Base-by-base conservation (phyloP, 495 filamentous ascomycete species). In the Patellaria atrata region DNA sequence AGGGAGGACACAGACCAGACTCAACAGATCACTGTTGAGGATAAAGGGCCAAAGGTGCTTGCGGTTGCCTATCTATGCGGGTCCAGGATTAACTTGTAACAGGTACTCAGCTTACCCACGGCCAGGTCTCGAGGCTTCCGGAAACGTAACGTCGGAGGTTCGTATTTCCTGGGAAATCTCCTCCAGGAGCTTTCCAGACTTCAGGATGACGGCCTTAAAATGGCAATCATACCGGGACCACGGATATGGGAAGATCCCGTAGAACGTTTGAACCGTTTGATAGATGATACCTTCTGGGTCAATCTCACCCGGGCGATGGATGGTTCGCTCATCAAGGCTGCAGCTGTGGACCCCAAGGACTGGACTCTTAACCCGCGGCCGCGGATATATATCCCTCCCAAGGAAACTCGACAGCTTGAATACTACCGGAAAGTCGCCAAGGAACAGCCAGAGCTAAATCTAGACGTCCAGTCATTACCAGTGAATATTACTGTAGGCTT, bases 311-410 rank as follows among this genome's bases (percentile, higher is more conserved):
- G 23, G 9, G 9, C 9, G 9, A 8, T 26, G 23, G 23, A 26
- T 26, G 23, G 9, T 8, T 26, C 23, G 23, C 8, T 26, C 9
- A 26, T 26, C n/a, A n/a, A 8, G 9, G 23, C 23, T 8, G 23
- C 23, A 8, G 23, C 23, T 8, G n/a, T n/a, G n/a, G 23, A 26
- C n/a, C 9, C 23, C 23, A 26, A 26, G n/a, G 23, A 26, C n/a
- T 26, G 23, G 23, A 26, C 23, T 8, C 9, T 8, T 8, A 26
- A 26, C n/a, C 23, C 23, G n/a, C 23, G n/a, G 23, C 23, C 23
- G 23, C 23, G 23, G 23, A 26, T 26, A 26, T 26, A 26, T n/a
- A n/a, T 26, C n/a, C 23, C 23, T n/a, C 23, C 9, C n/a, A n/a
- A n/a, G 9, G 23, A 8, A 8, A 8, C 23, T 8, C 9, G n/a